phyloP scores from a whole-genome alignment of 441 rosid genomes.

The Sinapis alba region DNA sequence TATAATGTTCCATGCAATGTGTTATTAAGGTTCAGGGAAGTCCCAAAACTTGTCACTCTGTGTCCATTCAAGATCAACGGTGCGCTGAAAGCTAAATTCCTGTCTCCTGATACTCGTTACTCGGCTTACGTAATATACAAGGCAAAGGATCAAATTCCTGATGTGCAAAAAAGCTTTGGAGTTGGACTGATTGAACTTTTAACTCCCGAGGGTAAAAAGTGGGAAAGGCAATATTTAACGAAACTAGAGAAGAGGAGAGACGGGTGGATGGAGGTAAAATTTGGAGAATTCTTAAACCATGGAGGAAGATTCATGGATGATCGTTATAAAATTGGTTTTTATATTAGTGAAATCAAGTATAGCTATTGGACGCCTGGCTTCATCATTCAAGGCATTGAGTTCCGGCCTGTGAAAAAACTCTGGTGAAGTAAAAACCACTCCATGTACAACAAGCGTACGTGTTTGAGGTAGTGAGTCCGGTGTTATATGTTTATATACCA shows the following conservation, averaged over 20 bases:
- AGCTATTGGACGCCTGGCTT: constrained; percentile 4
- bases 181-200: neutral
- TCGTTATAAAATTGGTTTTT: neutral
- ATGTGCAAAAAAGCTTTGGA: neutral
- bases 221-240: neutral
- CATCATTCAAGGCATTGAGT: constrained; percentile 42
- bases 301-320: constrained; percentile 26
- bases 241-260: constrained; percentile 26
- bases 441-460: neutral
- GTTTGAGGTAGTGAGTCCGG: neutral
- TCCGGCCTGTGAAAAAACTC: neutral
- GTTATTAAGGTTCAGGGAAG: constrained; percentile 42
- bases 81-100: constrained; percentile 13
- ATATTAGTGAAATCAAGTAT: neutral
- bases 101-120: constrained; percentile 35
- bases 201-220: neutral
- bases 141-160: neutral
- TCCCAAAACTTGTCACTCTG: constrained; percentile 16
- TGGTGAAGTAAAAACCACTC: neutral
- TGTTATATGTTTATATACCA: neutral
- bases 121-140: constrained; percentile 40
- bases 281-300: constrained; percentile 42
- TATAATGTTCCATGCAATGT: neutral
- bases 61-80: constrained; percentile 40
- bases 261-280: constrained; percentile 46